These are phyloP conservation scores for Agrocybe pediades DNA, from an alignment of 768 basidiomycete species.

Conservation along the genomic window DNA sequence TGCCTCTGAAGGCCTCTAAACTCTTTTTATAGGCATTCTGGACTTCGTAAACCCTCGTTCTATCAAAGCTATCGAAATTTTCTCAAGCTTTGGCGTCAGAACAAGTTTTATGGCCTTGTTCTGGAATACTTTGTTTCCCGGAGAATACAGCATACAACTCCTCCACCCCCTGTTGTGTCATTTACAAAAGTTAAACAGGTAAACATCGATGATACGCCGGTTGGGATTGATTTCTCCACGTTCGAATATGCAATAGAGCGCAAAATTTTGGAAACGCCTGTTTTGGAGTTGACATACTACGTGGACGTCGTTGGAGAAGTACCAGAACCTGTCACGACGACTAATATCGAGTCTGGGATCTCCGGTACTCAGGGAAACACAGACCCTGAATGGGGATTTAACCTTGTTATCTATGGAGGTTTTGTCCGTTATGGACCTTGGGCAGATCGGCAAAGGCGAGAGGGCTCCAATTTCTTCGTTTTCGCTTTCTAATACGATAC, in stretches of 20 bases:
- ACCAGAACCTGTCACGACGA: constrained; percentile 37
- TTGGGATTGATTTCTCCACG: constrained; percentile 55
- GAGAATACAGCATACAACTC: constrained; percentile 28
- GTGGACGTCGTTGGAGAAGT: constrained; percentile 82
- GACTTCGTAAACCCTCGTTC: constrained; percentile 27
- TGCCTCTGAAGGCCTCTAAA: neutral
- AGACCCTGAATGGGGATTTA: constrained; percentile 92
- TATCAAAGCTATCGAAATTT: constrained; percentile 42
- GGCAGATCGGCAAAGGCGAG: constrained; percentile 92
- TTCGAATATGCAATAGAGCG: constrained; percentile 89
- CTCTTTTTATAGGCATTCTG: constrained; percentile 30
- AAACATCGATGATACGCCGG: constrained; percentile 53
- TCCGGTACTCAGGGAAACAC: constrained; percentile 82
- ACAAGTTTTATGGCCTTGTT: constrained; percentile 44
- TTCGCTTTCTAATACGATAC: constrained; percentile 1
- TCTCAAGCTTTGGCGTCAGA: constrained; percentile 56
- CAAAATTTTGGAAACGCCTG: constrained; percentile 75
- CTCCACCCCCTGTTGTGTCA: constrained; percentile 11
- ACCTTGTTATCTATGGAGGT: constrained; percentile 79
- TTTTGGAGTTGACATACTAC: constrained; percentile 84
- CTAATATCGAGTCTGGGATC: constrained; percentile 34
- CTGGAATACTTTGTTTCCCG: constrained; percentile 34
- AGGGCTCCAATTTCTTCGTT: neutral
- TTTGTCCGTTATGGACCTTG: constrained; percentile 88
- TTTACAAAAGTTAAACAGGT: constrained; percentile 32